Evolutionary conservation across 2,329 filamentous ascomycete species (phyloP).

Genomic region (Fusarium continuum): DNA sequence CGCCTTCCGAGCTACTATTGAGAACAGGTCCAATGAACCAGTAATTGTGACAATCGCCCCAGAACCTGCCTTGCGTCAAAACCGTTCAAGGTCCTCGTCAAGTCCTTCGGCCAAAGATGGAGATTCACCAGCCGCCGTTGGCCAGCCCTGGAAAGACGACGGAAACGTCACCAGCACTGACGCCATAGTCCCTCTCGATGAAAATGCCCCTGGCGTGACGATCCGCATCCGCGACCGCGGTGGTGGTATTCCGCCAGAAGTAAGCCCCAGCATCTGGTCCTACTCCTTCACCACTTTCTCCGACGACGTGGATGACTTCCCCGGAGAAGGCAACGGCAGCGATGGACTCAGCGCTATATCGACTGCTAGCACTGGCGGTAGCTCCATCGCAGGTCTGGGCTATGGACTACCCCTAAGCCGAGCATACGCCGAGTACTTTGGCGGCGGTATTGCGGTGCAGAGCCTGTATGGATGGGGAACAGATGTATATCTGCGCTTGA

Average conservation of each 20-base stretch:
- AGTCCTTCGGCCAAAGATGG: slow-evolving; percentile 39
- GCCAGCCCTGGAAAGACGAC: slow-evolving; percentile 36
- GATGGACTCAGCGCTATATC: slow-evolving; percentile 78
- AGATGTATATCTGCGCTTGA: slow-evolving; percentile 73
- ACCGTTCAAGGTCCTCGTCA: slow-evolving; percentile 31
- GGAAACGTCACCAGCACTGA: slow-evolving; percentile 55
- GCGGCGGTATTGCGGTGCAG: slow-evolving; percentile 93
- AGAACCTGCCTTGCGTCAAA: slow-evolving; percentile 57
- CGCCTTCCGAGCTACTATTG: slow-evolving; percentile 91
- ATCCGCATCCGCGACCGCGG: slow-evolving; percentile 96
- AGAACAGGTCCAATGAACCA: slow-evolving; percentile 81
- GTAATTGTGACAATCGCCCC: slow-evolving; percentile 92
- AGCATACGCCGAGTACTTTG: slow-evolving; percentile 98
- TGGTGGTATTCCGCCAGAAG: slow-evolving; percentile 87
- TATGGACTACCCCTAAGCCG: slow-evolving; percentile 91
- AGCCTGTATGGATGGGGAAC: slow-evolving; percentile 93
- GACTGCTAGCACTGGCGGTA: slow-evolving; percentile 74
- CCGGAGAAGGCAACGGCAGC: slow-evolving; percentile 52
- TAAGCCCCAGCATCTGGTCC: slow-evolving; percentile 89
- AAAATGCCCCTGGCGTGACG: slow-evolving; percentile 83
- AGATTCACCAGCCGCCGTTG: not conserved
- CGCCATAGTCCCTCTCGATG: slow-evolving; percentile 66
- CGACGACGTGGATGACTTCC: slow-evolving; percentile 59
- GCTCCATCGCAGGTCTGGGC: slow-evolving; percentile 89
- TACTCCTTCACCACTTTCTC: slow-evolving; percentile 97